Conservation (phyloP, 768 basidiomycete species). For the Tulasnella sp. region DNA sequence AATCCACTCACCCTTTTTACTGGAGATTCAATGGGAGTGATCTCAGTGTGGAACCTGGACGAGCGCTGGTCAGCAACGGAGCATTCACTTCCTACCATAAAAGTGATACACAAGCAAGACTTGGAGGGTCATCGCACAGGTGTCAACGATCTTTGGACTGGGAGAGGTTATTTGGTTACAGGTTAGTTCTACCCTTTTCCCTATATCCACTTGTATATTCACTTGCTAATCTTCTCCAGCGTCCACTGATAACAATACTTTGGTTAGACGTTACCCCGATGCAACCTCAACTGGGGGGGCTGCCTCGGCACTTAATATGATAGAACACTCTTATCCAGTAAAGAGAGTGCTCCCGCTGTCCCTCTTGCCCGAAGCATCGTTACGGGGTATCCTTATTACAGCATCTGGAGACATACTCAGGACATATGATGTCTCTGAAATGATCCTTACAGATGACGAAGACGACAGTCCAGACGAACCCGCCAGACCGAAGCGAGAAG, state of each 20-base stretch:
- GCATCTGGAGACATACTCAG: constrained; percentile 75
- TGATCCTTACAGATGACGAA: constrained; percentile 44
- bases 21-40: constrained; percentile 83
- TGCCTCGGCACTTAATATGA: constrained; percentile 9
- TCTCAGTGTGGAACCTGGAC: constrained; percentile 65
- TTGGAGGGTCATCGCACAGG: constrained; percentile 66
- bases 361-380: too few species aligned
- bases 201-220: not conserved
- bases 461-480: not conserved
- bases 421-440: constrained; percentile 60
- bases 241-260: constrained; percentile 78
- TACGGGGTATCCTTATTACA: too few species aligned
- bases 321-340: constrained; percentile 48
- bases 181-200: constrained; percentile 36
- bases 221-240: constrained; percentile 34
- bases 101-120: constrained; percentile 39
- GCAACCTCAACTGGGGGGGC: constrained; percentile 18
- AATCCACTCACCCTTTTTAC: constrained; percentile 46
- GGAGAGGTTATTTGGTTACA: constrained; percentile 74
- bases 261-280: constrained; percentile 39
- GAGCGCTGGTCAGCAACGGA: constrained; percentile 23
- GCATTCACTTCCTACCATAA: constrained; percentile 39
- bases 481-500: not conserved
- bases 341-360: constrained; percentile 58
- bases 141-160: constrained; percentile 58